These are phyloP conservation scores for Neoarthrinium moseri DNA, from an alignment of 2,329 filamentous ascomycete species.

Conservation along the genomic window DNA sequence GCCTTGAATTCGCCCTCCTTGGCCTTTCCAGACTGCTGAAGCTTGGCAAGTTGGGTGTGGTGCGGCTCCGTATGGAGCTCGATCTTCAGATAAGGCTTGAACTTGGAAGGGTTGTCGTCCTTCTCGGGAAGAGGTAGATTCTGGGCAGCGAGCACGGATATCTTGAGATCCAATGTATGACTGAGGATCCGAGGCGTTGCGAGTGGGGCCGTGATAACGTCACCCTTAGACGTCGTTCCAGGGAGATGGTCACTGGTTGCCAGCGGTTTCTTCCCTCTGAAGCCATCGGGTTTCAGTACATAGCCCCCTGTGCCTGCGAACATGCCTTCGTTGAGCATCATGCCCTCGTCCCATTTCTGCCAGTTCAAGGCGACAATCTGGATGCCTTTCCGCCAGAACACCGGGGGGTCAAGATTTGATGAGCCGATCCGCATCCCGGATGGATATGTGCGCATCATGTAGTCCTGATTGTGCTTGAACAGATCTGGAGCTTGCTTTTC, in stretches of 20 bases:
- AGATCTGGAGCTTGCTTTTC: constrained; percentile 50
- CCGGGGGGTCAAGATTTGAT: constrained; percentile 80
- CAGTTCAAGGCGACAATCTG: constrained; percentile 93
- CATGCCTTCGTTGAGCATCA: constrained; percentile 96
- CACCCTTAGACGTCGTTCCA: constrained; percentile 22
- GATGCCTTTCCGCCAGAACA: constrained; percentile 85
- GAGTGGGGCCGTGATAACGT: constrained; percentile 12
- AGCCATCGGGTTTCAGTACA: constrained; percentile 75
- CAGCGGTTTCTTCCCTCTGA: constrained; percentile 33
- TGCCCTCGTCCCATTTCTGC: constrained; percentile 86
- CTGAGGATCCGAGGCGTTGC: constrained; percentile 38
- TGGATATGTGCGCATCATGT: constrained; percentile 85
- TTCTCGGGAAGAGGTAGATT: constrained; percentile 64
- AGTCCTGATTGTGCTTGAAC: constrained; percentile 79
- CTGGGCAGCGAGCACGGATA: constrained; percentile 77
- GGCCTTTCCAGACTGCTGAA: constrained; percentile 45
- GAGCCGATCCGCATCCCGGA: constrained; percentile 78
- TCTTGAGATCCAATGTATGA: constrained; percentile 65
- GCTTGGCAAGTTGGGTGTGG: constrained; percentile 20
- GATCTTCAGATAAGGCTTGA: constrained; percentile 80
- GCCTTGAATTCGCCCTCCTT: constrained; percentile 59
- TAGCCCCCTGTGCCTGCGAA: constrained; percentile 83
- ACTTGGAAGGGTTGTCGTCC: constrained; percentile 50
- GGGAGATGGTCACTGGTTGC: constrained; percentile 9
- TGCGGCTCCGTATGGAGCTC: constrained; percentile 74